phyloP scores from a whole-genome alignment of 371 early-diverging fungal genomes.

The Homolaphlyctis polyrhiza region DNA sequence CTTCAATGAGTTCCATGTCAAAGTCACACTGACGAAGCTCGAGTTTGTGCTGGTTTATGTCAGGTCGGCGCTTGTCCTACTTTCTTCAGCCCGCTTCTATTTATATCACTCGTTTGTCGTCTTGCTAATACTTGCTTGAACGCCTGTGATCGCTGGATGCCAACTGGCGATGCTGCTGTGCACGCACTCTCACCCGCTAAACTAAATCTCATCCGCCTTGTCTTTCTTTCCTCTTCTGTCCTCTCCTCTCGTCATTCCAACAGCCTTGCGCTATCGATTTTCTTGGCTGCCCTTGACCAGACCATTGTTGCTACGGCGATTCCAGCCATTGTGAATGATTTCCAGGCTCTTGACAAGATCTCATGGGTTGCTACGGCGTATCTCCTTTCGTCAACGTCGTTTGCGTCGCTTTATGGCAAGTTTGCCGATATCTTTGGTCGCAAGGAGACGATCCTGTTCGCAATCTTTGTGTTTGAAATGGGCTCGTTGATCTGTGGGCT shows the following conservation, averaged over 20 bases:
- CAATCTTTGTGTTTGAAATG: slow-evolving; percentile 54
- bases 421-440: slow-evolving; percentile 51
- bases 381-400: slow-evolving; percentile 20
- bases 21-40: too few relatives aligned
- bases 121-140: too few relatives aligned
- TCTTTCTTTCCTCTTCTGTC: slow-evolving; percentile 17
- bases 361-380: slow-evolving; percentile 50
- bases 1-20: too few relatives aligned
- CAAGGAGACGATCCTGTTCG: slow-evolving; percentile 51
- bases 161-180: too few relatives aligned
- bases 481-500: slow-evolving; percentile 64
- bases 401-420: slow-evolving; percentile 5
- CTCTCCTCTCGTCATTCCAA: too few relatives aligned
- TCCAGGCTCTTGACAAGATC: slow-evolving; percentile 50
- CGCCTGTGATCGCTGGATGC: too few relatives aligned
- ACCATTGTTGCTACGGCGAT: slow-evolving; percentile 62
- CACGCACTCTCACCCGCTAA: too few relatives aligned
- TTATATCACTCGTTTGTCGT: too few relatives aligned
- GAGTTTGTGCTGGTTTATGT: too few relatives aligned
- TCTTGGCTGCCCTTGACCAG: slow-evolving; percentile 64
- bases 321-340: slow-evolving; percentile 29
- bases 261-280: slow-evolving; percentile 42
- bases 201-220: too few relatives aligned
- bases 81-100: too few relatives aligned
- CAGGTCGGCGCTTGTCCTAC: too few relatives aligned